Conservation (phyloP, 2,329 filamentous ascomycete species). For the Chaetomium sp. region DNA sequence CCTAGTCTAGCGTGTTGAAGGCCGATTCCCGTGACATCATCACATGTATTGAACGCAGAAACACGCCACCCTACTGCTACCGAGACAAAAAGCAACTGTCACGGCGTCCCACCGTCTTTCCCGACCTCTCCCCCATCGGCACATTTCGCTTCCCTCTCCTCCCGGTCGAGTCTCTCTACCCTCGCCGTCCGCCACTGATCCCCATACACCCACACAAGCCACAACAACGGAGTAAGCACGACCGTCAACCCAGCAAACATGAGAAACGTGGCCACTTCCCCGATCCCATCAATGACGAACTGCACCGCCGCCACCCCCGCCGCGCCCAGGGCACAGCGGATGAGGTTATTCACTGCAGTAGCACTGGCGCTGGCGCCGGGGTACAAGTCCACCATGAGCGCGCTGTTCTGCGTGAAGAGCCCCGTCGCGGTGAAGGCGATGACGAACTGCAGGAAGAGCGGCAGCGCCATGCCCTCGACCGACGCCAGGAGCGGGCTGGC, state of each 20-base stretch:
- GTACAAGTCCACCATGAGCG: conserved; percentile 4
- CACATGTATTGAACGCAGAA: neutral
- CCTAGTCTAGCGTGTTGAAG: neutral
- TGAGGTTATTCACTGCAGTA: neutral
- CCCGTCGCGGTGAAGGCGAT: neutral
- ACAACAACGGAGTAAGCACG: neutral
- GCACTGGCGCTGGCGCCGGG: neutral
- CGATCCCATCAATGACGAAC: conserved; percentile 2
- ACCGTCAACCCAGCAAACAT: neutral
- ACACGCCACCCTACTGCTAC: neutral
- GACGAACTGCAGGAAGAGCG: neutral
- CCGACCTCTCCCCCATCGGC: neutral
- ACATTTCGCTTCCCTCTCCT: neutral
- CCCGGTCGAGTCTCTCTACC: neutral
- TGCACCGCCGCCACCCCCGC: conserved; percentile 4
- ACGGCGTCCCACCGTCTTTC: neutral
- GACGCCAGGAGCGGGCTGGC: neutral
- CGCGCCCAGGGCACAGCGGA: neutral
- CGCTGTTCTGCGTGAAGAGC: conserved; percentile 2
- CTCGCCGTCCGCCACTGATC: neutral
- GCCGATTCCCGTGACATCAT: neutral
- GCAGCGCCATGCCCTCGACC: neutral
- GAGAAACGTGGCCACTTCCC: neutral
- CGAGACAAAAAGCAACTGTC: neutral
- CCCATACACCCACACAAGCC: conserved; percentile 3